Conservation (phyloP, 1,284 basidiomycete genomes). For the Waitea zeae region DNA sequence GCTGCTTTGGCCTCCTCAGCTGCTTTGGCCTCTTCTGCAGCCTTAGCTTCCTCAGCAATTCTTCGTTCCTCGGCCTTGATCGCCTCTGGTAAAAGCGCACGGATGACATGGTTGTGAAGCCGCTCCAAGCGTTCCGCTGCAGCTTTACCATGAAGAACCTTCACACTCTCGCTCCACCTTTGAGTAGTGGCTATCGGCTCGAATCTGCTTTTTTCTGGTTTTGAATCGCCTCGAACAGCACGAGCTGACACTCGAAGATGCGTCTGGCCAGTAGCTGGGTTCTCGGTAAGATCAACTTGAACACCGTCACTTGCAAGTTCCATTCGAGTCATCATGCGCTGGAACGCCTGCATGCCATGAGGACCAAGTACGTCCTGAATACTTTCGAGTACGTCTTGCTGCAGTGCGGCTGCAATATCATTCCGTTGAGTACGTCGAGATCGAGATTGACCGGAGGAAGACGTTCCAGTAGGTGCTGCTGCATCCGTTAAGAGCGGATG, state of each 20-base stretch:
- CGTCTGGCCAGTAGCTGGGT: not conserved
- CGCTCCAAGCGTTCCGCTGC: slow-evolving; percentile 50
- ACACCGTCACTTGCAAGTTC: not conserved
- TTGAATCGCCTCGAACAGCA: slow-evolving; percentile 30
- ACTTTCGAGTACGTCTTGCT: slow-evolving; percentile 50
- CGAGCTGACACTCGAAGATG: slow-evolving; percentile 10
- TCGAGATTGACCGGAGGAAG: slow-evolving; percentile 27
- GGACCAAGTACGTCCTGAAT: slow-evolving; percentile 75
- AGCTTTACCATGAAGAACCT: slow-evolving; percentile 63
- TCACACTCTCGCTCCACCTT: slow-evolving; percentile 83
- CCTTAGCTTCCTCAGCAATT: slow-evolving; percentile 33
- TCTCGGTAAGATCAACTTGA: not conserved
- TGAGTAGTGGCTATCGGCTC: slow-evolving; percentile 74
- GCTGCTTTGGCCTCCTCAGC: slow-evolving; percentile 4
- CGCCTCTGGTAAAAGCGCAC: slow-evolving; percentile 73
- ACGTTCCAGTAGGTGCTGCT: slow-evolving; percentile 23
- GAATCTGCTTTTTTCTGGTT: slow-evolving; percentile 37
- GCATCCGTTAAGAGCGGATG: slow-evolving; percentile 75
- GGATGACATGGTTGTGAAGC: slow-evolving; percentile 55
- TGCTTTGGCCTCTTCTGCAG: slow-evolving; percentile 9
- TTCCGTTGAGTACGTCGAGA: slow-evolving; percentile 35
- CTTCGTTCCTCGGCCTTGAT: too few species aligned
- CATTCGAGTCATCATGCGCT: slow-evolving; percentile 50
- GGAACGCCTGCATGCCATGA: slow-evolving; percentile 70
- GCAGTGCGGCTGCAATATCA: slow-evolving; percentile 20